Conservation (phyloP, 139 green algal genomes). For the Picochlorum costavermella region DNA sequence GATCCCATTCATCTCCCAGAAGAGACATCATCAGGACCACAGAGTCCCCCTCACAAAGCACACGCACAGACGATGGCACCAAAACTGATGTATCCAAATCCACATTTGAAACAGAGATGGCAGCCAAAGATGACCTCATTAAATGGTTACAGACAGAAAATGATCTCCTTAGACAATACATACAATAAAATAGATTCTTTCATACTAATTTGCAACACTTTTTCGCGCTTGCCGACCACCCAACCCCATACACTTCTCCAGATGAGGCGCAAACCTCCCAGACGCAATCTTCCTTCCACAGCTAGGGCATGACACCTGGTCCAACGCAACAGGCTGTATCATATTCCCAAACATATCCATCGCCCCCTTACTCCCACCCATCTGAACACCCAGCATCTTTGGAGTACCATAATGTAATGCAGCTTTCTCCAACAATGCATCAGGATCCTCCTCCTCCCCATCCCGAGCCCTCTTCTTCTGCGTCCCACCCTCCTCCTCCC, state of each 20-base stretch:
- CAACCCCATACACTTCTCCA: conserved; percentile 73
- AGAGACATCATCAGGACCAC: too few species aligned
- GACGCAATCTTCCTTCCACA: conserved; percentile 58
- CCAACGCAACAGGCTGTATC: conserved; percentile 60
- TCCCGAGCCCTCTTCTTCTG: too few species aligned
- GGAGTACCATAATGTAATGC: background rate
- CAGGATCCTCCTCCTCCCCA: too few species aligned
- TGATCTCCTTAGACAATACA: background rate
- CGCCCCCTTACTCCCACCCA: conserved; percentile 12
- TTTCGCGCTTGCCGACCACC: conserved; percentile 41
- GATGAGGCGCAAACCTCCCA: conserved; percentile 66
- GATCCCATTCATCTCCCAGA: too few species aligned
- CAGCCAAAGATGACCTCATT: background rate
- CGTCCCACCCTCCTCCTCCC: too few species aligned
- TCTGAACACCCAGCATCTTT: conserved; percentile 11
- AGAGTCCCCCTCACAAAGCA: too few species aligned
- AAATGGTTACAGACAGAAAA: background rate
- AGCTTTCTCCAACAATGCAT: background rate
- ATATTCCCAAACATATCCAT: conserved; percentile 68
- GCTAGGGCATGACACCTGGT: conserved; percentile 56
- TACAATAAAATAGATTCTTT: background rate
- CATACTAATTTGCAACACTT: background rate
- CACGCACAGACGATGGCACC: too few species aligned
- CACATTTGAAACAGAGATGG: too few species aligned
- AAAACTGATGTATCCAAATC: too few species aligned